A percentile compares a stretch with the other conserved stretches of the same genome.
These are phyloP conservation scores for Aurantiochytrium sp. DNA, from an alignment of 108 stramenopile genomes.

Conservation along the genomic window DNA sequence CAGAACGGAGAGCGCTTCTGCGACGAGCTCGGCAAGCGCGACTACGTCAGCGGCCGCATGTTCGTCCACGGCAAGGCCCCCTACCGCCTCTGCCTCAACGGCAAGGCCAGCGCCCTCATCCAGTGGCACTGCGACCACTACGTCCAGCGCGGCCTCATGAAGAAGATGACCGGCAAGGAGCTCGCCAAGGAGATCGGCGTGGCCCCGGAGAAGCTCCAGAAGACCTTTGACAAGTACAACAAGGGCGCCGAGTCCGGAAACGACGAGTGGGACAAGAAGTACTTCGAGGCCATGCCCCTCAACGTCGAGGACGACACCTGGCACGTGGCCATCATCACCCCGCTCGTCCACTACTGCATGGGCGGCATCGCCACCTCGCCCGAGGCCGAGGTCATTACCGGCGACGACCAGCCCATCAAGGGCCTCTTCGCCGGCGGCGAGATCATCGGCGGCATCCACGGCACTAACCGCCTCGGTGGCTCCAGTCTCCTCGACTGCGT, in stretches of 20 bases:
- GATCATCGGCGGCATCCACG: slow-evolving; percentile 72
- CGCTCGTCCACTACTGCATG: slow-evolving; percentile 86
- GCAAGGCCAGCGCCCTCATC: slow-evolving; percentile 23
- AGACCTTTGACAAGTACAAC: slow-evolving; percentile 33
- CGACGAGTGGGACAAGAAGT: slow-evolving; percentile 8
- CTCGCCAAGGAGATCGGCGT: slow-evolving; percentile 33
- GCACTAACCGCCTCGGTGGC: slow-evolving; percentile 73
- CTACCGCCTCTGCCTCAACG: slow-evolving; percentile 27
- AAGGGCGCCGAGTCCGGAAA: neutral
- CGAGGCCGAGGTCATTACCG: slow-evolving; percentile 62
- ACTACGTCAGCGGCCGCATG: slow-evolving; percentile 31
- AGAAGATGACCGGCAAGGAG: slow-evolving; percentile 27
- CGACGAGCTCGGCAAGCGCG: slow-evolving; percentile 46
- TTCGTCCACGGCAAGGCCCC: slow-evolving; percentile 28
- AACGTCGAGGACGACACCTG: slow-evolving; percentile 12
- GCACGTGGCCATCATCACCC: slow-evolving; percentile 46
- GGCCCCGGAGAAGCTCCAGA: slow-evolving; percentile 3
- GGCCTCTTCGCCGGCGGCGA: slow-evolving; percentile 72
- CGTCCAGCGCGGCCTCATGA: slow-evolving; percentile 23
- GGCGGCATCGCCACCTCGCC: slow-evolving; percentile 72
- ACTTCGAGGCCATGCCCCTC: neutral
- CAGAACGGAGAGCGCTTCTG: slow-evolving; percentile 41
- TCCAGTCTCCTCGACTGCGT: slow-evolving; percentile 81
- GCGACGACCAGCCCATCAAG: slow-evolving; percentile 47
- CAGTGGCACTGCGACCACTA: slow-evolving; percentile 30